Percentiles rank a stretch among this genome's conserved stretches.
phyloP scores from a whole-genome alignment of 2,329 filamentous ascomycete genomes.

The Thielaviopsis euricoi region DNA sequence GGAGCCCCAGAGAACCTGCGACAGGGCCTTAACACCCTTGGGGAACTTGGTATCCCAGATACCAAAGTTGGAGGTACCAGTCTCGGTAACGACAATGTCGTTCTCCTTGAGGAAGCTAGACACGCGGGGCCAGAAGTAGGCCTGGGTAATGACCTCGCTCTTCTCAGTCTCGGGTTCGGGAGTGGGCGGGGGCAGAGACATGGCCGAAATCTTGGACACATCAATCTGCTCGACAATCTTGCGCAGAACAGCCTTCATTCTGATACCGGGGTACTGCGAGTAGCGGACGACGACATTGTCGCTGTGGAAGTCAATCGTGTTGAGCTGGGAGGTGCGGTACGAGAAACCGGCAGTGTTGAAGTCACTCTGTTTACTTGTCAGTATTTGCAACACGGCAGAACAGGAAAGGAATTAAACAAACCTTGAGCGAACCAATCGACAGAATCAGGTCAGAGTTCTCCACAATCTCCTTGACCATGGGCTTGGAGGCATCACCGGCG shows the following conservation, averaged over 20 bases:
- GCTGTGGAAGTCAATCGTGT: slow-evolving; percentile 68
- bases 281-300: slow-evolving; percentile 57
- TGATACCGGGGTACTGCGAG: slow-evolving; percentile 60
- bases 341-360: slow-evolving; percentile 76
- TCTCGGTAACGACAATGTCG: slow-evolving; percentile 74
- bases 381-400: neutral
- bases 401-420: slow-evolving; percentile 10
- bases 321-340: slow-evolving; percentile 59
- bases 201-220: slow-evolving; percentile 37
- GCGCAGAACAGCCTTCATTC: slow-evolving; percentile 61
- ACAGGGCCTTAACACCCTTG: slow-evolving; percentile 58
- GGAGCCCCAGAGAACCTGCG: slow-evolving; percentile 59
- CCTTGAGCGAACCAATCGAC: slow-evolving; percentile 47
- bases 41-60: slow-evolving; percentile 78
- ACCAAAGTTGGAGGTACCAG: slow-evolving; percentile 75
- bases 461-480: slow-evolving; percentile 44
- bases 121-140: slow-evolving; percentile 62
- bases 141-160: slow-evolving; percentile 41
- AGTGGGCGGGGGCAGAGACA: slow-evolving; percentile 17
- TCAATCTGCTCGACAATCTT: slow-evolving; percentile 49
- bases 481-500: slow-evolving; percentile 57
- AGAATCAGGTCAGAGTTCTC: slow-evolving; percentile 57
- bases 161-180: slow-evolving; percentile 28
- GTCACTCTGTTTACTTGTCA: slow-evolving; percentile 36
- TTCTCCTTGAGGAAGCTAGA: slow-evolving; percentile 54